Conservation (phyloP, 2,329 filamentous ascomycete genomes). For the Fusarium sororula region DNA sequence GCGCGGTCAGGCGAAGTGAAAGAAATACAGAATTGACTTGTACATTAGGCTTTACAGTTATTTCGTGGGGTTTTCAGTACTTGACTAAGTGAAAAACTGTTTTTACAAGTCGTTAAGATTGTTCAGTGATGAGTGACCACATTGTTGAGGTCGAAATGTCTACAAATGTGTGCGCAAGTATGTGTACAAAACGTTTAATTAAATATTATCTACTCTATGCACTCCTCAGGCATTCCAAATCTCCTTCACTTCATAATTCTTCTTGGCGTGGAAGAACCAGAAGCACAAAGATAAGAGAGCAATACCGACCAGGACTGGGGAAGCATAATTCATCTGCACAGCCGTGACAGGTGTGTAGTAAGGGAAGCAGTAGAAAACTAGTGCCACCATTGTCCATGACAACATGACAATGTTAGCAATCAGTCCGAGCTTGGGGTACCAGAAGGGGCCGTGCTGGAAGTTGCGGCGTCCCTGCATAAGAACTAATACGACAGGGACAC, state of each 20-base stretch:
- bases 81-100: too few species aligned
- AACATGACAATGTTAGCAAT: conserved; percentile 2
- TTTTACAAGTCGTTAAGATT: too few species aligned
- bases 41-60: too few species aligned
- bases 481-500: neutral
- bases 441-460: conserved; percentile 3
- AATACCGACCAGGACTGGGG: neutral
- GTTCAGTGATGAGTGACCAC: accelerated
- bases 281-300: neutral
- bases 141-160: too few species aligned
- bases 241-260: neutral
- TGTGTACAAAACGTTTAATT: neutral
- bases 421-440: neutral
- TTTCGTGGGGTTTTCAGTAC: too few species aligned
- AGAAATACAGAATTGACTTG: neutral
- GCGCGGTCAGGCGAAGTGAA: neutral
- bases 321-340: conserved; percentile 5
- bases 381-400: neutral
- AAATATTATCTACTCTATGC: too few species aligned
- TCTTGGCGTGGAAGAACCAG: neutral
- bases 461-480: neutral
- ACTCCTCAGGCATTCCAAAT: neutral
- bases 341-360: neutral
- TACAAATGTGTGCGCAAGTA: too few species aligned
- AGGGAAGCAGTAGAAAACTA: conserved; percentile 3